phyloP scores from a whole-genome alignment of 176 grass and related monocot genomes.

The Oryza rufipogon region DNA sequence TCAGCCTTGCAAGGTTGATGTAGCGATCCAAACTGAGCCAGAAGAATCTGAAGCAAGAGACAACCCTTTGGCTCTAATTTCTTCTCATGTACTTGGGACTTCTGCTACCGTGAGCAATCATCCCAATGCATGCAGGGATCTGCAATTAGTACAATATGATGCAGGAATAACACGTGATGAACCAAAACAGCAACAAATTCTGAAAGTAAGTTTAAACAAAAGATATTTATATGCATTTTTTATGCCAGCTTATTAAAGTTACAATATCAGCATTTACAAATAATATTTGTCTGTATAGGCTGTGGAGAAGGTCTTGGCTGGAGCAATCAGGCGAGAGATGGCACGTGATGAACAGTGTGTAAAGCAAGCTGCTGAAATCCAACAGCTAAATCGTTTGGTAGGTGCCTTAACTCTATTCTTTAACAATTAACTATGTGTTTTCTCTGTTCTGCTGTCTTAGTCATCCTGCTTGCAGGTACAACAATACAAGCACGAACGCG shows the following conservation, averaged over 20 bases:
- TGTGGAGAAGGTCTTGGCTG: constrained; percentile 88
- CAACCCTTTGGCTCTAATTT: constrained; percentile 55
- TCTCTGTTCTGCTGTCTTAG: not conserved
- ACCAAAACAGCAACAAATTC: constrained; percentile 62
- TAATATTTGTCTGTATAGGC: constrained; percentile 58
- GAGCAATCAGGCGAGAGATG: constrained; percentile 95
- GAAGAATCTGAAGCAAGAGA: constrained; percentile 63
- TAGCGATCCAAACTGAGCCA: constrained; percentile 73
- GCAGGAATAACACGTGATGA: constrained; percentile 49
- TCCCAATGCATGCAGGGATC: constrained; percentile 52
- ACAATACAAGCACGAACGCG: constrained; percentile 96
- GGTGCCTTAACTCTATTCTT: constrained; percentile 24
- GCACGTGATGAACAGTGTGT: constrained; percentile 80
- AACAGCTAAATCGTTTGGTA: constrained; percentile 87
- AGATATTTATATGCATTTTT: not conserved
- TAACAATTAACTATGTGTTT: constrained; percentile 14
- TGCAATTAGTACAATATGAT: constrained; percentile 66
- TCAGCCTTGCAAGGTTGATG: constrained; percentile 79
- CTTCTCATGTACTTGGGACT: constrained; percentile 48
- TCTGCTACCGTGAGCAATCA: constrained; percentile 50
- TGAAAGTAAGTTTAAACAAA: constrained; percentile 61
- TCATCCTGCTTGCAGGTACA: constrained; percentile 63
- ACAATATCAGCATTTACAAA: constrained; percentile 3
- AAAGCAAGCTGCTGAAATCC: constrained; percentile 89
- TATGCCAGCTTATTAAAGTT: not conserved